Evolutionary conservation across 192 early-diverging fungal genomes (phyloP).

Genomic region (Chytriomyces confervae): DNA sequence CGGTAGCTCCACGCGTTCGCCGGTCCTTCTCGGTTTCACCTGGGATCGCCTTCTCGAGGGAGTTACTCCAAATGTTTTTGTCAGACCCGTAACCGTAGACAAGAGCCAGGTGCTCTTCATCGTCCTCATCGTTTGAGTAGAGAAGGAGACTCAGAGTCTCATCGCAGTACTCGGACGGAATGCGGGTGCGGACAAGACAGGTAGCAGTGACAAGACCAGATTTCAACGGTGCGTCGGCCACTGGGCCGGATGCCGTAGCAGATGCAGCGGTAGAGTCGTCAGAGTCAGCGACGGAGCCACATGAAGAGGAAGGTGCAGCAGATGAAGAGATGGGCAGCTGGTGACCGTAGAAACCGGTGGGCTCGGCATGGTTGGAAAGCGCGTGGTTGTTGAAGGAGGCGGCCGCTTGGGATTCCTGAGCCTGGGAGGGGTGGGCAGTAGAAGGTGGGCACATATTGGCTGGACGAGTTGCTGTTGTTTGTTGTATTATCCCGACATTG

Average conservation of each 20-base stretch:
- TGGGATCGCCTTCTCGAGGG: constrained; percentile 66
- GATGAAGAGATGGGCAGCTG: constrained; percentile 1
- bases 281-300: constrained; percentile 2
- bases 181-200: constrained; percentile 47
- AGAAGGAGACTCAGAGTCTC: constrained; percentile 63
- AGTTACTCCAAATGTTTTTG: constrained; percentile 58
- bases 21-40: constrained; percentile 83
- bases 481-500: too few species aligned
- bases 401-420: too few species aligned
- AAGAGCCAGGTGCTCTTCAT: constrained; percentile 92
- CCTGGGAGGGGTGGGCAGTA: too few species aligned
- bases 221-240: neutral
- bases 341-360: constrained; percentile 29
- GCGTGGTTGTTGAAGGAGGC: neutral
- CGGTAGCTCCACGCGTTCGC: constrained; percentile 78
- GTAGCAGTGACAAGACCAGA: neutral
- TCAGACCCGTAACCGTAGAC: constrained; percentile 76
- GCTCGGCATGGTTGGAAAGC: neutral
- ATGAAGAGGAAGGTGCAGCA: neutral
- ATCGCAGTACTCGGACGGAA: constrained; percentile 49
- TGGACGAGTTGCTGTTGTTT: too few species aligned
- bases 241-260: neutral
- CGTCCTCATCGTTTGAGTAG: constrained; percentile 83
- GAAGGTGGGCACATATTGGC: too few species aligned
- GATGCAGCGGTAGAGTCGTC: neutral